Percentiles rank a stretch among this genome's conserved stretches.
Evolutionary conservation across 306 rosid species (phyloP).

Genomic region (Parietaria judaica): DNA sequence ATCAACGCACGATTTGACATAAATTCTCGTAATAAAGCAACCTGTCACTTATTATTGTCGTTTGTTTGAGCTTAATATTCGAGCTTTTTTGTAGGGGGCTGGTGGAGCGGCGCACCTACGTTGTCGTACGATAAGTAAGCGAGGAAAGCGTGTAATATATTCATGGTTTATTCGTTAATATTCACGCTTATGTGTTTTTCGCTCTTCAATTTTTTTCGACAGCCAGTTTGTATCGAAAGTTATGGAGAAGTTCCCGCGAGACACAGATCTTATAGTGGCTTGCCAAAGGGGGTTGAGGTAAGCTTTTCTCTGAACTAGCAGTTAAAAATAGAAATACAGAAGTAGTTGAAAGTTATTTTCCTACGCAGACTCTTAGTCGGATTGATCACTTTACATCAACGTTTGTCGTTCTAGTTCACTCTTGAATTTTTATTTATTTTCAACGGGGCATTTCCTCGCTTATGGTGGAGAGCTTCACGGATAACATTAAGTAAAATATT

Average conservation of each 20-base stretch:
- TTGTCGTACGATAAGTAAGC: slow-evolving; percentile 61
- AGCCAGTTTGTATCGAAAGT: slow-evolving; percentile 74
- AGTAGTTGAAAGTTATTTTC: too few relatives aligned
- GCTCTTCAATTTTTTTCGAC: slow-evolving; percentile 22
- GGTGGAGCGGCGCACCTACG: slow-evolving; percentile 95
- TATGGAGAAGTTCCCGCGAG: slow-evolving; percentile 63
- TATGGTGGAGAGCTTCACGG: too few relatives aligned
- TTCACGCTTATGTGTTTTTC: slow-evolving; percentile 13
- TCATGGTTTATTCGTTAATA: slow-evolving; percentile 8
- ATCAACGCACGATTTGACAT: neutral
- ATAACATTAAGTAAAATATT: too few relatives aligned
- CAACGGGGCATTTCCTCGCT: too few relatives aligned
- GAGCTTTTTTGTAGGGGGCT: slow-evolving; percentile 56
- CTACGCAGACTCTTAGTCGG: too few relatives aligned
- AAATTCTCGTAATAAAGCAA: neutral
- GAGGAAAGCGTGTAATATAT: slow-evolving; percentile 5
- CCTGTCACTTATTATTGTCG: neutral
- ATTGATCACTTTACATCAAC: neutral
- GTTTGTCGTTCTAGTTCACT: too few relatives aligned
- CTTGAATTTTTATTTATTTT: too few relatives aligned
- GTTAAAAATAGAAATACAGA: neutral
- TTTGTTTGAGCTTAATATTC: slow-evolving; percentile 2
- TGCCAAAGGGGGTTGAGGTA: slow-evolving; percentile 94
- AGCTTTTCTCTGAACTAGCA: slow-evolving; percentile 16
- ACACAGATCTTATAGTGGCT: slow-evolving; percentile 76